Percentiles rank a stretch among this genome's conserved stretches.
Conservation (phyloP, 1,284 basidiomycete genomes). For the Ustilago vetiveriae region DNA sequence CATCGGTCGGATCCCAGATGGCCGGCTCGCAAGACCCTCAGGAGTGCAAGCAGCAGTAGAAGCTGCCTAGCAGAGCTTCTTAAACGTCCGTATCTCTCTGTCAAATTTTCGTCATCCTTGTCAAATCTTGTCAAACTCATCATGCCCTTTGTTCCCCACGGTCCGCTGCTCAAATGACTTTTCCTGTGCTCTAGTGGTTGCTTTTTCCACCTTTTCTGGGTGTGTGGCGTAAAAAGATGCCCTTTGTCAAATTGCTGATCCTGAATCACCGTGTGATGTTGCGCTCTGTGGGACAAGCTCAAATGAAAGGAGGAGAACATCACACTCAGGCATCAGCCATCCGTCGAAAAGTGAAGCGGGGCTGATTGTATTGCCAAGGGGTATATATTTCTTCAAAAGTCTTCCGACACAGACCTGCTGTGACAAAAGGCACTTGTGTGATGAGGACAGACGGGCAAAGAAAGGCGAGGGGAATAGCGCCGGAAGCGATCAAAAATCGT, state of each 20-base stretch:
- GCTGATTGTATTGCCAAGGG: not conserved
- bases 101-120: not conserved
- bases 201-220: no score
- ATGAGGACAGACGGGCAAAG: not conserved
- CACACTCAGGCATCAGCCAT: no score
- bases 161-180: no score
- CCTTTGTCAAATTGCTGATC: not conserved
- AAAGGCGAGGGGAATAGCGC: not conserved
- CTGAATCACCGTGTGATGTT: no score
- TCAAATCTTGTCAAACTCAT: no score
- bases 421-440: not conserved
- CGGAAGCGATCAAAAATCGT: constrained; percentile 15
- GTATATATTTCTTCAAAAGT: constrained; percentile 1
- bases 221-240: no score
- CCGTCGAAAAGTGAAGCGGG: no score
- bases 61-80: no score
- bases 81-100: no score
- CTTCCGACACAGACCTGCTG: not conserved
- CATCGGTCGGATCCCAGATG: constrained; percentile 47
- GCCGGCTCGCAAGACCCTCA: constrained; percentile 59
- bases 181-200: not conserved
- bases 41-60: constrained; percentile 65
- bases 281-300: no score
- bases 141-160: no score
- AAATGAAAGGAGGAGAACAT: no score